phyloP scores from a whole-genome alignment of 176 grass and related monocot species.

The Oryza longistaminata region DNA sequence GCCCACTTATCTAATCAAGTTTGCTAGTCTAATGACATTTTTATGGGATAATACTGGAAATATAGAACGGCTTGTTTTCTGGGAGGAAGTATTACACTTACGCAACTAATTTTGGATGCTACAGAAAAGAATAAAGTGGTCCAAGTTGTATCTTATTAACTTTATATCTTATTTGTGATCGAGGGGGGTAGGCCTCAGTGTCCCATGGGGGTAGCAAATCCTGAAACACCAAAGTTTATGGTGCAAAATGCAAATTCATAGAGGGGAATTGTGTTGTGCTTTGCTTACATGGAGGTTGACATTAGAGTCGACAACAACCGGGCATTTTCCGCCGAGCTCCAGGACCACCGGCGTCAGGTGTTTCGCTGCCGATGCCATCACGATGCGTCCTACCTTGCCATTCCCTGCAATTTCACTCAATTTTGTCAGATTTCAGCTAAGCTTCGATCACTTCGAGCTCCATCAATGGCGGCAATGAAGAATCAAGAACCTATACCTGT shows the following conservation, averaged over 20 bases:
- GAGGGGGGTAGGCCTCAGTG: too few relatives aligned
- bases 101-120: too few relatives aligned
- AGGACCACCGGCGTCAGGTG: slow-evolving; percentile 76
- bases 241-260: background rate
- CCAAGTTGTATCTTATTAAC: too few relatives aligned
- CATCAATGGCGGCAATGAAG: background rate
- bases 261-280: background rate
- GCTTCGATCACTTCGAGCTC: background rate
- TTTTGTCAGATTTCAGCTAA: background rate
- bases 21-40: too few relatives aligned
- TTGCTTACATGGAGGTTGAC: slow-evolving; percentile 58
- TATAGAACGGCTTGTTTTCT: too few relatives aligned
- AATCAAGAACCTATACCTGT: slow-evolving; percentile 47
- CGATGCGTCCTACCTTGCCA: slow-evolving; percentile 60
- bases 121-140: too few relatives aligned
- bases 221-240: background rate
- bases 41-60: too few relatives aligned
- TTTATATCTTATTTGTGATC: too few relatives aligned
- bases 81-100: too few relatives aligned
- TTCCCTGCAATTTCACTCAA: slow-evolving; percentile 53
- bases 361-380: slow-evolving; percentile 62
- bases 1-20: too few relatives aligned
- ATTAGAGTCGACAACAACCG: slow-evolving; percentile 61
- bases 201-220: background rate
- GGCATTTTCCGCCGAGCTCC: slow-evolving; percentile 85